Percentiles rank a stretch among this genome's conserved stretches.
Conservation (phyloP, 192 early-diverging fungal species). For the Ambispora gerdemannii region DNA sequence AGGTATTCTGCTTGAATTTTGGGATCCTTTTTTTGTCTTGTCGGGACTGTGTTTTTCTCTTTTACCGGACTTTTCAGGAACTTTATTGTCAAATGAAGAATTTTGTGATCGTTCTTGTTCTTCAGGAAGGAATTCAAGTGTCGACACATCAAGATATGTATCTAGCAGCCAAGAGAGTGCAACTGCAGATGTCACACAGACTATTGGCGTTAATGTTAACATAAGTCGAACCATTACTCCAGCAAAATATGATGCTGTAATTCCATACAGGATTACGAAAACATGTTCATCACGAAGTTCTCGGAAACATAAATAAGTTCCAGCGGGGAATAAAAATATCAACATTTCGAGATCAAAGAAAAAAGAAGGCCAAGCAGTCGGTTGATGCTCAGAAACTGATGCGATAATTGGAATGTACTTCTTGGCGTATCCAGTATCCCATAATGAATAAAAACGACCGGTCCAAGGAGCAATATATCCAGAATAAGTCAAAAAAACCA, state of each 20-base stretch:
- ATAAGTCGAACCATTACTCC: conserved; percentile 99
- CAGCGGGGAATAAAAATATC: conserved; percentile 95
- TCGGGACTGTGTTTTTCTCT: background rate
- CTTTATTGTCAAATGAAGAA: conserved; percentile 16
- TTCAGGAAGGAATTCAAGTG: conserved; percentile 11
- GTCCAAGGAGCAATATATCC: conserved; percentile 97
- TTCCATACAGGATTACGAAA: conserved; percentile 95
- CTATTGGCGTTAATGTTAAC: conserved; percentile 95
- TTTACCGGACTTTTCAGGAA: conserved; percentile 3
- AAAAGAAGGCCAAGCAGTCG: conserved; percentile 98
- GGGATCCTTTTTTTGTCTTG: background rate
- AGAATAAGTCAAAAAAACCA: conserved; percentile 72
- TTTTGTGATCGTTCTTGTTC: conserved; percentile 16
- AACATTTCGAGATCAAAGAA: conserved; percentile 98
- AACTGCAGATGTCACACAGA: conserved; percentile 91
- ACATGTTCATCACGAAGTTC: conserved; percentile 95
- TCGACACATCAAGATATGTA: conserved; percentile 61
- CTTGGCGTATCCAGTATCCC: conserved; percentile 99
- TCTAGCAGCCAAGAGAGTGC: conserved; percentile 86
- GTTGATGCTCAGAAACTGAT: conserved; percentile 99
- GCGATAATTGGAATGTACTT: conserved; percentile 99
- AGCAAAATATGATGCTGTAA: conserved; percentile 99
- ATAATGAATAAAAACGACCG: conserved; percentile 99
- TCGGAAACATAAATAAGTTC: conserved; percentile 95
- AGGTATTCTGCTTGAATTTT: conserved; percentile 3